A percentile compares a stretch with the other conserved stretches of the same genome.
Conservation (phyloP, 352 stramenopile species). For the Pythium periplocum region DNA sequence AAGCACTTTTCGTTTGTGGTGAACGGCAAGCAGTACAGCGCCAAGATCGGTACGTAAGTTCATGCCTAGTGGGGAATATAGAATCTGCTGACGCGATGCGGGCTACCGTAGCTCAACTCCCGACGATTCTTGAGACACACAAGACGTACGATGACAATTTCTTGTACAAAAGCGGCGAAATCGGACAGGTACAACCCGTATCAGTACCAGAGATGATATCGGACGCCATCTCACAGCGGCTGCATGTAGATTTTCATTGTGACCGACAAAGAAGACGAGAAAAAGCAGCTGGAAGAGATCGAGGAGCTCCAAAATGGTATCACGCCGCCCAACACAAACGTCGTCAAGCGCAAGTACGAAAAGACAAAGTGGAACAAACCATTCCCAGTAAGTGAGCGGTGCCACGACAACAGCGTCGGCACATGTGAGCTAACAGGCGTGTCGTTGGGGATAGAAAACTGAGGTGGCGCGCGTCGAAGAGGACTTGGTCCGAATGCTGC, state of each 20-base stretch:
- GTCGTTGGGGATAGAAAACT: conserved; percentile 40
- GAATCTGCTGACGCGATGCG: conserved; percentile 1
- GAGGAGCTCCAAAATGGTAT: conserved; percentile 69
- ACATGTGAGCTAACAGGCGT: too few species aligned
- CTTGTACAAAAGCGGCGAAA: conserved; percentile 87
- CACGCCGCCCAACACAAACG: conserved; percentile 82
- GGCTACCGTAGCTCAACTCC: conserved; percentile 55
- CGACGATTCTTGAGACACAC: conserved; percentile 83
- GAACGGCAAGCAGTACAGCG: conserved; percentile 69
- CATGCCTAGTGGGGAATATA: not conserved
- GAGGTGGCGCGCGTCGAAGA: conserved; percentile 82
- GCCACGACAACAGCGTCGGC: too few species aligned
- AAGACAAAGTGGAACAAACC: conserved; percentile 81
- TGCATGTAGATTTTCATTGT: conserved; percentile 71
- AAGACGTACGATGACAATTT: conserved; percentile 89
- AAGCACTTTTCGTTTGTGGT: conserved; percentile 80
- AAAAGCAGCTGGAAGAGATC: conserved; percentile 48
- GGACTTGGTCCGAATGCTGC: conserved; percentile 78
- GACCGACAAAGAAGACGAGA: conserved; percentile 71
- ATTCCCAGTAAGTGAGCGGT: conserved; percentile 45
- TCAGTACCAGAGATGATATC: too few species aligned
- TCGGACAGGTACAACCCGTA: conserved; percentile 51
- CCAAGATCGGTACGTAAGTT: conserved; percentile 59
- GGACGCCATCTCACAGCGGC: too few species aligned
- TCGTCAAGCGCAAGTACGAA: conserved; percentile 84